These are phyloP conservation scores for Clonostachys byssicola DNA, from an alignment of 2,329 filamentous ascomycete genomes.

Conservation along the genomic window DNA sequence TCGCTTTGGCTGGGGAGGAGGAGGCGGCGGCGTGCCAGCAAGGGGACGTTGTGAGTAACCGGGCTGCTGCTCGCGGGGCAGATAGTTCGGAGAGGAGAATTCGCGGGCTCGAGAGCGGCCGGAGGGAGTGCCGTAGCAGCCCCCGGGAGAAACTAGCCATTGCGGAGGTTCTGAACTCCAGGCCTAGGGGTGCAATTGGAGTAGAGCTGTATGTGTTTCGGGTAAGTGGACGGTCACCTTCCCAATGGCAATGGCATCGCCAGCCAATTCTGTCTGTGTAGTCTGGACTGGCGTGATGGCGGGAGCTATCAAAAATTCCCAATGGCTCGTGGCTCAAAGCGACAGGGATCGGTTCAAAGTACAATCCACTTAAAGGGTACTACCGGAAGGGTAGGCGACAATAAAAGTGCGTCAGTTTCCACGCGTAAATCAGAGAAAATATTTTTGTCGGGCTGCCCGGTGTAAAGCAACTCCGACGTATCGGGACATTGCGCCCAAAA, in stretches of 20 bases:
- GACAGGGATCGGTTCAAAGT: no score
- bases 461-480: not conserved
- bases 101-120: conserved; percentile 7
- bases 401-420: no score
- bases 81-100: conserved; percentile 9
- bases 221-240: not conserved
- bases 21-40: conserved; percentile 1
- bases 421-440: no score
- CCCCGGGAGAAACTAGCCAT: conserved; percentile 25
- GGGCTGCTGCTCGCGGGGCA: conserved; percentile 12
- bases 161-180: not conserved
- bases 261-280: no score
- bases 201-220: not conserved
- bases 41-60: conserved; percentile 20
- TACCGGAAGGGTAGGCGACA: no score
- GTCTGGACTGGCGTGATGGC: no score
- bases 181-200: not conserved
- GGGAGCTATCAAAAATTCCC: no score
- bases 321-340: no score
- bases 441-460: no score
- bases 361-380: no score
- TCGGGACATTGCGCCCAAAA: not conserved
- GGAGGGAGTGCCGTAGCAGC: conserved; percentile 4
- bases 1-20: conserved; percentile 5
- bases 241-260: not conserved